A percentile compares a stretch with the other conserved stretches of the same genome.
Conservation (phyloP, 2,329 filamentous ascomycete genomes). For the Arthrobotrys musiformis region DNA sequence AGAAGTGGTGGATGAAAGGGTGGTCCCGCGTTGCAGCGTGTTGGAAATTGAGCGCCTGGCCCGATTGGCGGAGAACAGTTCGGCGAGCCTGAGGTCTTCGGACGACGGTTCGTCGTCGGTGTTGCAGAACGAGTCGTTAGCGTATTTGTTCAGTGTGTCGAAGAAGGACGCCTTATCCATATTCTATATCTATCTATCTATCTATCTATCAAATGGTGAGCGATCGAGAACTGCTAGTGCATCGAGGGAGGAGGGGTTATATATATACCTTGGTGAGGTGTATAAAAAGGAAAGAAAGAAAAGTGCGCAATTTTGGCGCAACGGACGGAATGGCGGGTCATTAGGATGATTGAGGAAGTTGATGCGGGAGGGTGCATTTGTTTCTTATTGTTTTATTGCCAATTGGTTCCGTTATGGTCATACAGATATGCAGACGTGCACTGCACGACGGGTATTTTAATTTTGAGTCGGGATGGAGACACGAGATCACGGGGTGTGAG, state of each 20-base stretch:
- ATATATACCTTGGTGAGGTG: neutral
- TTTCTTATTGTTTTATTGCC: neutral
- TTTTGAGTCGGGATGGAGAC: neutral
- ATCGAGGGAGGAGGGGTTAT: neutral
- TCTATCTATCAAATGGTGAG: neutral
- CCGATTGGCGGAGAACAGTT: constrained; percentile 53
- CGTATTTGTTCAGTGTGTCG: constrained; percentile 20
- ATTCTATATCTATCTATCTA: constrained; percentile 4
- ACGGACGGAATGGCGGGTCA: too few species aligned
- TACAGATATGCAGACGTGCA: neutral
- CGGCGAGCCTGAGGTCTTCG: constrained; percentile 31
- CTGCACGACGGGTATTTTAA: neutral
- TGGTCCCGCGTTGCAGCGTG: too few species aligned
- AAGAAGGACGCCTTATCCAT: constrained; percentile 43
- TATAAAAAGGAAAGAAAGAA: neutral
- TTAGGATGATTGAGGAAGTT: too few species aligned
- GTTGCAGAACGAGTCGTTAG: constrained; percentile 4
- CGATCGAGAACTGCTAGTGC: too few species aligned
- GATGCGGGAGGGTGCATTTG: constrained; percentile 7
- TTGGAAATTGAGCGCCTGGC: too few species aligned
- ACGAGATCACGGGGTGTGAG: constrained; percentile 29
- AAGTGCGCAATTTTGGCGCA: constrained; percentile 53
- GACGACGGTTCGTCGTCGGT: constrained; percentile 36
- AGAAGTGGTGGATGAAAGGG: constrained; percentile 45
- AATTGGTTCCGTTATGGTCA: neutral